Evolutionary conservation across 805 yeast species (phyloP).

Genomic region (Cyberlindnera veronae): DNA sequence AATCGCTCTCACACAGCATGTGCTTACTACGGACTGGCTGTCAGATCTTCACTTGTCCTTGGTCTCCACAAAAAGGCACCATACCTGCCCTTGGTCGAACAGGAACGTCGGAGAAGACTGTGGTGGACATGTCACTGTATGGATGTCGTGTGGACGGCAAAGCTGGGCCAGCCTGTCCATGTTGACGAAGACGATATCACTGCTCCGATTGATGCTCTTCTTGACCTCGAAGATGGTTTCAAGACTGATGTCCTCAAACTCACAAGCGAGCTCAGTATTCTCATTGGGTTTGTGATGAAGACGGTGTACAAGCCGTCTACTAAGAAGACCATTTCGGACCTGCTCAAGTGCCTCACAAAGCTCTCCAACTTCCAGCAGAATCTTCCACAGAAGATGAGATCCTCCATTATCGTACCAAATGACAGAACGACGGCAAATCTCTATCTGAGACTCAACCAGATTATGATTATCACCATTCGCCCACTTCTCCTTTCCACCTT

Average conservation of each 20-base stretch:
- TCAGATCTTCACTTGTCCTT: slow-evolving; percentile 30
- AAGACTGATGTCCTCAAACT: slow-evolving; percentile 28
- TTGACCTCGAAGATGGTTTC: slow-evolving; percentile 30
- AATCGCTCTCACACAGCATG: slow-evolving; percentile 35
- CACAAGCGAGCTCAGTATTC: slow-evolving; percentile 23
- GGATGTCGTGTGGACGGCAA: slow-evolving; percentile 36
- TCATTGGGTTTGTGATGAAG: slow-evolving; percentile 31
- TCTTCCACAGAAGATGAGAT: slow-evolving; percentile 21
- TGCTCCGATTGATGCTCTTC: slow-evolving; percentile 24
- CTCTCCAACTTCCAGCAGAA: slow-evolving; percentile 25
- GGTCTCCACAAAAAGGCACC: slow-evolving; percentile 31
- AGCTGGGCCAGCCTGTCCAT: slow-evolving; percentile 35
- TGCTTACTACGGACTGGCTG: slow-evolving; percentile 34
- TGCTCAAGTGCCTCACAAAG: slow-evolving; percentile 23
- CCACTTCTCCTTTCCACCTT: slow-evolving; percentile 34
- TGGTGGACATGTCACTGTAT: slow-evolving; percentile 40
- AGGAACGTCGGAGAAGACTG: slow-evolving; percentile 32
- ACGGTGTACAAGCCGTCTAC: slow-evolving; percentile 31
- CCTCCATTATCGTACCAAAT: slow-evolving; percentile 16
- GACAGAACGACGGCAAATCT: slow-evolving; percentile 32
- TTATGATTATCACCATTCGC: slow-evolving; percentile 34
- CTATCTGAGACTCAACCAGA: slow-evolving; percentile 34
- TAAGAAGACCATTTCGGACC: slow-evolving; percentile 25
- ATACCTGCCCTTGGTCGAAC: slow-evolving; percentile 21
- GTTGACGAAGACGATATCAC: slow-evolving; percentile 32